Evolutionary conservation across 2,329 filamentous ascomycete genomes (phyloP).

Genomic region (Phoma sp.): DNA sequence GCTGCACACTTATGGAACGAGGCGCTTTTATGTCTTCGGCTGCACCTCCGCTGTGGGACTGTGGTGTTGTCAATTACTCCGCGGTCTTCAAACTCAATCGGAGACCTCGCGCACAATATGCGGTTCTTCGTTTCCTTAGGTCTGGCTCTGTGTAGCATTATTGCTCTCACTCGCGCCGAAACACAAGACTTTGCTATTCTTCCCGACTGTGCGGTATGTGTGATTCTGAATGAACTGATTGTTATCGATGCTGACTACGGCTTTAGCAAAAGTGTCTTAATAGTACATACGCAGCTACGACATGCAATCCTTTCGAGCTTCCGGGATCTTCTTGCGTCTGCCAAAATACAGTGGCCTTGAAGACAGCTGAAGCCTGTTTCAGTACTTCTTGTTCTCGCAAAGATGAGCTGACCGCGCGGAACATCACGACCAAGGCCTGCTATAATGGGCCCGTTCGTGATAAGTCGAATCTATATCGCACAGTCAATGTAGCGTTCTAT

Average conservation of each 20-base stretch:
- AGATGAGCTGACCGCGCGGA: not conserved
- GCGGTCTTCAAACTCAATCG: not conserved
- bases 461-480: constrained; percentile 8
- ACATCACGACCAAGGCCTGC: constrained; percentile 1
- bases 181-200: not conserved
- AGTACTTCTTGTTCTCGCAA: constrained; percentile 1
- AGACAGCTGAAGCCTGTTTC: constrained; percentile 2
- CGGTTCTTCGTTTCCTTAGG: not conserved
- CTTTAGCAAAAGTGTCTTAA: constrained; percentile 5
- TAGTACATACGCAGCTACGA: not conserved
- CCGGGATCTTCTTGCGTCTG: constrained; percentile 2
- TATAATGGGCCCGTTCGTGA: constrained; percentile 8
- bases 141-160: not conserved
- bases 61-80: not conserved
- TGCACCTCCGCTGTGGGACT: not conserved
- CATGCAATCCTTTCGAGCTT: not conserved
- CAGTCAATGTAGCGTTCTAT: constrained; percentile 6
- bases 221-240: not conserved
- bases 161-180: not conserved
- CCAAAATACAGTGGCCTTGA: not conserved
- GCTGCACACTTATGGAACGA: not conserved
- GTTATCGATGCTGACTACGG: not conserved
- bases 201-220: not conserved
- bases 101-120: not conserved
- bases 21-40: not conserved